Evolutionary conservation across 1,284 basidiomycete genomes (phyloP).

Genomic region (Cryptococcus neoformans): DNA sequence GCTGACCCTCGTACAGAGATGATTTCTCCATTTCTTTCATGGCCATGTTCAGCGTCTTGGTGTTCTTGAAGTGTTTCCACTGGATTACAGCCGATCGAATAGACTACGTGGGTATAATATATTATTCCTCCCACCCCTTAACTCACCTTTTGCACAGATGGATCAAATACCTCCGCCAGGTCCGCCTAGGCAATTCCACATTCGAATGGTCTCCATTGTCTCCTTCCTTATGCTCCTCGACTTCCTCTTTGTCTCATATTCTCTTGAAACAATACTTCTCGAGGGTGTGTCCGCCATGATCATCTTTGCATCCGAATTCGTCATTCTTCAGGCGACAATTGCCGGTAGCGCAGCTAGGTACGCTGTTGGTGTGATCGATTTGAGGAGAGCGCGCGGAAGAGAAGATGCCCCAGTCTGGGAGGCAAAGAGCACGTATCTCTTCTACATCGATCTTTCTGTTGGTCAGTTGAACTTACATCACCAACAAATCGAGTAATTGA

Average conservation of each 20-base stretch:
- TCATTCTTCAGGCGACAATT: conserved; percentile 75
- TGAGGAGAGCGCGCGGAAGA: conserved; percentile 74
- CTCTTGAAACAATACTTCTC: conserved; percentile 30
- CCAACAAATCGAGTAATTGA: not conserved
- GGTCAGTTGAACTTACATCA: conserved; percentile 54
- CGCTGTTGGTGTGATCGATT: conserved; percentile 75
- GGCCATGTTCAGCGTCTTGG: conserved; percentile 84
- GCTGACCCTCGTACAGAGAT: conserved; percentile 51
- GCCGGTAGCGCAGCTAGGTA: conserved; percentile 80
- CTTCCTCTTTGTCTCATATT: conserved; percentile 34
- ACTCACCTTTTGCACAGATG: conserved; percentile 63
- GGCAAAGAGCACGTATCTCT: conserved; percentile 94
- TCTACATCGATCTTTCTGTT: conserved; percentile 90
- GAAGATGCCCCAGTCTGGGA: conserved; percentile 93
- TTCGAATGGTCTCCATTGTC: conserved; percentile 63
- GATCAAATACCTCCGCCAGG: conserved; percentile 90
- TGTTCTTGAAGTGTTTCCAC: conserved; percentile 97
- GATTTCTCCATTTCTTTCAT: conserved; percentile 91
- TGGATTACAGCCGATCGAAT: conserved; percentile 94
- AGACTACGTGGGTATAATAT: conserved; percentile 70
- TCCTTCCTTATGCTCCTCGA: conserved; percentile 37
- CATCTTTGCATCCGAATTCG: conserved; percentile 93
- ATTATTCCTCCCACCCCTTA: not conserved
- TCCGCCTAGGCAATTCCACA: conserved; percentile 75
- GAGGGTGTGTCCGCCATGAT: conserved; percentile 76